phyloP scores from a whole-genome alignment of 140 eudicot species.

The Senecio squalidus region DNA sequence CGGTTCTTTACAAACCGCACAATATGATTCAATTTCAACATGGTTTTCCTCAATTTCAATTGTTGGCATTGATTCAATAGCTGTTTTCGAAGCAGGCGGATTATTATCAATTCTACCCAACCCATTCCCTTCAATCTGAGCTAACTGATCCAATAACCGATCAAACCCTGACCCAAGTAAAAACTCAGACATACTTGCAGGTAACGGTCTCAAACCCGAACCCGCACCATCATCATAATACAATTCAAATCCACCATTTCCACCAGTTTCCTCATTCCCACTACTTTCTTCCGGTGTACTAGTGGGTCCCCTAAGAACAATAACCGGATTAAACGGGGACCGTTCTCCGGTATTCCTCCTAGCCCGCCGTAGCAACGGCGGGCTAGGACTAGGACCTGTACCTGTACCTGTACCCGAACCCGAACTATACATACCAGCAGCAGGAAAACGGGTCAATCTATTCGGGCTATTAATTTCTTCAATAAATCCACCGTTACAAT shows the following conservation, averaged over 20 bases:
- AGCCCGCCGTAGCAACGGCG: conserved; percentile 50
- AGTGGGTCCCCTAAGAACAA: conserved; percentile 73
- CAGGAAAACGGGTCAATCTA: conserved; percentile 53
- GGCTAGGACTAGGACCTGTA: conserved; percentile 40
- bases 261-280: conserved; percentile 21
- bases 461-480: conserved; percentile 44
- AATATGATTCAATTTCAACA: conserved; percentile 37
- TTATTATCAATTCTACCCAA: conserved; percentile 50
- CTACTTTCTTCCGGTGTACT: conserved; percentile 31
- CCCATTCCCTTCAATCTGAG: conserved; percentile 86
- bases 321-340: conserved; percentile 89
- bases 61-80: conserved; percentile 54
- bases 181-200: conserved; percentile 90
- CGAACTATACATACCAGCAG: conserved; percentile 80
- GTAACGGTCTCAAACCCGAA: conserved; percentile 83
- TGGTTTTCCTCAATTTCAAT: conserved; percentile 42
- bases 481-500: conserved; percentile 48
- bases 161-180: conserved; percentile 89
- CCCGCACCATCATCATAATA: conserved; percentile 94
- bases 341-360: conserved; percentile 66
- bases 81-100: conserved; percentile 65
- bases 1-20: conserved; percentile 70
- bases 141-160: conserved; percentile 76
- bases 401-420: too few species aligned
- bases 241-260: conserved; percentile 63